These are phyloP conservation scores for Blastocystis sp. DNA, from an alignment of 352 stramenopile species.

Conservation along the genomic window DNA sequence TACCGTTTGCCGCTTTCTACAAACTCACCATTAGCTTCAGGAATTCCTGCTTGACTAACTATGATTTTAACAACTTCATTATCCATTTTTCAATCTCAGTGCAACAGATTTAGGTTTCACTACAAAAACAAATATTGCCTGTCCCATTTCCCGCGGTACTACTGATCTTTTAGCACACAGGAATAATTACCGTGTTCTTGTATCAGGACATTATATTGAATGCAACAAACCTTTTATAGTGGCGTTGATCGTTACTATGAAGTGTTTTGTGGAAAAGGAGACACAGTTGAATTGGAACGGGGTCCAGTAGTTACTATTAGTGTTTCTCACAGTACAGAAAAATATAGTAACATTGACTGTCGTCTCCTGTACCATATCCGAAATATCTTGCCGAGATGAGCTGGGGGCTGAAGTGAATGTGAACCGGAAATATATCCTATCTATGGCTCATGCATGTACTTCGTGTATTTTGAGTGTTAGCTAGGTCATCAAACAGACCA, in stretches of 20 bases:
- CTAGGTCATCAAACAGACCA: conserved; percentile 11
- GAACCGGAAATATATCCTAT: not conserved
- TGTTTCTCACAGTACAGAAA: not conserved
- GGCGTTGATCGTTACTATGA: not conserved
- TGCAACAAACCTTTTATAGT: not conserved
- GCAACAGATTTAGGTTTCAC: not conserved
- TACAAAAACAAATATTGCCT: not conserved
- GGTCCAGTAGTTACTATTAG: not conserved
- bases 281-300: not conserved
- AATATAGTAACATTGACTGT: not conserved
- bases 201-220: not conserved
- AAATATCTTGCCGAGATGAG: not conserved
- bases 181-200: not conserved
- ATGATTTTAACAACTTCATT: conserved; percentile 12
- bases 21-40: conserved; percentile 7
- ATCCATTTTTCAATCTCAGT: not conserved
- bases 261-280: conserved; percentile 27
- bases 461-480: not conserved
- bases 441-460: conserved; percentile 7
- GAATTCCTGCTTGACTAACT: not conserved
- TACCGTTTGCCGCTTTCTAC: conserved; percentile 5
- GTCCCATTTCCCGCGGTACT: not conserved
- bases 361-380: not conserved
- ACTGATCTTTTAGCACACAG: not conserved
- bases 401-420: not conserved